Percentiles rank a stretch among this genome's conserved stretches.
Evolutionary conservation across 1,139 yeast species (phyloP).

Genomic region (Eremothecium sinecaudum): DNA sequence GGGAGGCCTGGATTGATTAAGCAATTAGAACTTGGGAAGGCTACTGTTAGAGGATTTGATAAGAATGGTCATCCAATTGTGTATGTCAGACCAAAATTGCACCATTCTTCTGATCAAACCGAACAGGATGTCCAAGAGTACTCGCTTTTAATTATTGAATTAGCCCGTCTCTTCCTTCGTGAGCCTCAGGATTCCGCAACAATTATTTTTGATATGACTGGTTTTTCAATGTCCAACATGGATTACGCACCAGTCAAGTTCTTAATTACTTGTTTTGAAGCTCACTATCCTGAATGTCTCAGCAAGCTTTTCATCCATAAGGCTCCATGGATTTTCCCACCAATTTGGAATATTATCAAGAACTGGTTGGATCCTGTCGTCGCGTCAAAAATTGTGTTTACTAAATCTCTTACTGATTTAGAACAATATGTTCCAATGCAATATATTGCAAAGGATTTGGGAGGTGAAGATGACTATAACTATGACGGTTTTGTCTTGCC

Average conservation of each 20-base stretch:
- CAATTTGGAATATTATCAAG: constrained; percentile 77
- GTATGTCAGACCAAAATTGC: constrained; percentile 61
- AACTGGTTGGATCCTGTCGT: constrained; percentile 87
- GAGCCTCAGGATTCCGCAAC: constrained; percentile 65
- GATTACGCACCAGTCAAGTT: constrained; percentile 76
- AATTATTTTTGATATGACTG: constrained; percentile 65
- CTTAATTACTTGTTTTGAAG: constrained; percentile 69
- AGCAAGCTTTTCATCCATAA: constrained; percentile 70
- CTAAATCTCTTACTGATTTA: constrained; percentile 52
- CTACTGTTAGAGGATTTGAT: constrained; percentile 58
- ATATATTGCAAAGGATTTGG: constrained; percentile 51
- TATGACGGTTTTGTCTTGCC: constrained; percentile 22
- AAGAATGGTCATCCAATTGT: constrained; percentile 58
- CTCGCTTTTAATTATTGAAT: constrained; percentile 61
- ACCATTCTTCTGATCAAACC: constrained; percentile 61
- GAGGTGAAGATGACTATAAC: constrained; percentile 53
- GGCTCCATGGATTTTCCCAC: constrained; percentile 85
- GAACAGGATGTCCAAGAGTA: constrained; percentile 57
- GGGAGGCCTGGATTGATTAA: constrained; percentile 30
- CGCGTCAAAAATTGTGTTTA: constrained; percentile 69
- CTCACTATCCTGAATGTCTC: constrained; percentile 79
- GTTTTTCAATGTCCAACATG: constrained; percentile 70
- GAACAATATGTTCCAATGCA: constrained; percentile 44
- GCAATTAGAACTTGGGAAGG: constrained; percentile 45
- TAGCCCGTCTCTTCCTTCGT: constrained; percentile 50